A percentile compares a stretch with the other conserved stretches of the same genome.
These are phyloP conservation scores for Circinella umbellata DNA, from an alignment of 371 early-diverging fungal species.

Conservation along the genomic window DNA sequence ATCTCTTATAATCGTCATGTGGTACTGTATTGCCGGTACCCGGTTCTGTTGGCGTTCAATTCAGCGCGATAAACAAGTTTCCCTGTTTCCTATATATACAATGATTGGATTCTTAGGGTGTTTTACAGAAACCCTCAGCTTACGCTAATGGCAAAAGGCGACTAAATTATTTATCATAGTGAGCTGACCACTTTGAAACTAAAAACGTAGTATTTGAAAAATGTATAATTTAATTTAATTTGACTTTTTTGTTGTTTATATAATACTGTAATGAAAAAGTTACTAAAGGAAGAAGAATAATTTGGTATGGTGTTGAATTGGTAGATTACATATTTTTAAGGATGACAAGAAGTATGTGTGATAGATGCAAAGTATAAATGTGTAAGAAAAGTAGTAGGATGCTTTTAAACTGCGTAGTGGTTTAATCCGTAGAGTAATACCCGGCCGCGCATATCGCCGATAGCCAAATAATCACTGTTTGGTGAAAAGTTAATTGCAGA, in stretches of 20 bases:
- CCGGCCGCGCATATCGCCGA: constrained; percentile 88
- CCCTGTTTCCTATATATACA: constrained; percentile 54
- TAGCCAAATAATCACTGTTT: constrained; percentile 84
- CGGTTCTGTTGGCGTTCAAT: constrained; percentile 34
- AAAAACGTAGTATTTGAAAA: not conserved
- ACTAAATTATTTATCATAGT: constrained; percentile 10
- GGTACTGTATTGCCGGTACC: constrained; percentile 47
- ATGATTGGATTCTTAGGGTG: constrained; percentile 48
- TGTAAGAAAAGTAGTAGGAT: not conserved
- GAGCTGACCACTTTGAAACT: not conserved
- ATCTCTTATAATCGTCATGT: constrained; percentile 41
- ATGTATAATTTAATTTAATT: not conserved
- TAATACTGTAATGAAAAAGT: too few relatives aligned
- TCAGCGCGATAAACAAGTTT: constrained; percentile 45
- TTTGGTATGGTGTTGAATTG: not conserved
- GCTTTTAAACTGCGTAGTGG: constrained; percentile 56
- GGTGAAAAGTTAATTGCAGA: constrained; percentile 83
- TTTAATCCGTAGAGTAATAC: constrained; percentile 83
- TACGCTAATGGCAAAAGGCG: constrained; percentile 14
- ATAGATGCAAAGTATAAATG: not conserved
- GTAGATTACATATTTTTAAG: too few relatives aligned
- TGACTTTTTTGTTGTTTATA: not conserved
- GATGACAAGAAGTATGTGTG: not conserved
- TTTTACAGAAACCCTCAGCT: constrained; percentile 35
- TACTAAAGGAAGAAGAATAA: not conserved